Percentiles rank a stretch among this genome's conserved stretches.
These are phyloP conservation scores for Talaromyces stipitatus DNA, from an alignment of 495 filamentous ascomycete genomes.

Conservation along the genomic window DNA sequence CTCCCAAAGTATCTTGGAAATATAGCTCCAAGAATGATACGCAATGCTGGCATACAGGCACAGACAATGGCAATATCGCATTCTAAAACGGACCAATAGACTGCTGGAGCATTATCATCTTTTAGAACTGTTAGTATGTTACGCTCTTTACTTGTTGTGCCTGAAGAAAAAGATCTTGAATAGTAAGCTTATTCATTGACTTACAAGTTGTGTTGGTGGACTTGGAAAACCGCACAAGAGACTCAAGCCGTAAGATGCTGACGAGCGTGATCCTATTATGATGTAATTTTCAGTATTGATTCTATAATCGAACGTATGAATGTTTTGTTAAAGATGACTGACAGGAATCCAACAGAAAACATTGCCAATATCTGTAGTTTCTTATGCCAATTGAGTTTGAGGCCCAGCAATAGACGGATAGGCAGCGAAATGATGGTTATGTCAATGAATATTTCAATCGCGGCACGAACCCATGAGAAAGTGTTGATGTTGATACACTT, in stretches of 20 bases:
- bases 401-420: conserved; percentile 30
- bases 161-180: neutral
- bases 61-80: conserved; percentile 39
- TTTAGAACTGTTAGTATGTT: neutral
- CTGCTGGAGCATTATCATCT: conserved; percentile 32
- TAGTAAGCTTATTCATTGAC: neutral
- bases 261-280: conserved; percentile 28
- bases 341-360: conserved; percentile 49
- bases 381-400: conserved; percentile 36
- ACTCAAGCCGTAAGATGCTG: conserved; percentile 31
- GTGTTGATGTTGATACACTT: conserved; percentile 17
- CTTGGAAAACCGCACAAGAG: conserved; percentile 25
- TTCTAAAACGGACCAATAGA: conserved; percentile 42
- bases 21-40: conserved; percentile 12
- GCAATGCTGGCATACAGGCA: conserved; percentile 31
- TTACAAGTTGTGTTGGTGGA: conserved; percentile 23
- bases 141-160: too few relatives aligned
- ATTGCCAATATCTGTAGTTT: conserved; percentile 44
- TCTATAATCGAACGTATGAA: neutral
- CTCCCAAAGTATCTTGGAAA: conserved; percentile 12
- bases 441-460: conserved; percentile 19
- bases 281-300: neutral
- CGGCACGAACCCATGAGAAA: conserved; percentile 15
- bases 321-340: conserved; percentile 11
- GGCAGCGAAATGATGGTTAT: conserved; percentile 25